Conservation (phyloP, 495 filamentous ascomycete genomes). For the Xylaria curta region DNA sequence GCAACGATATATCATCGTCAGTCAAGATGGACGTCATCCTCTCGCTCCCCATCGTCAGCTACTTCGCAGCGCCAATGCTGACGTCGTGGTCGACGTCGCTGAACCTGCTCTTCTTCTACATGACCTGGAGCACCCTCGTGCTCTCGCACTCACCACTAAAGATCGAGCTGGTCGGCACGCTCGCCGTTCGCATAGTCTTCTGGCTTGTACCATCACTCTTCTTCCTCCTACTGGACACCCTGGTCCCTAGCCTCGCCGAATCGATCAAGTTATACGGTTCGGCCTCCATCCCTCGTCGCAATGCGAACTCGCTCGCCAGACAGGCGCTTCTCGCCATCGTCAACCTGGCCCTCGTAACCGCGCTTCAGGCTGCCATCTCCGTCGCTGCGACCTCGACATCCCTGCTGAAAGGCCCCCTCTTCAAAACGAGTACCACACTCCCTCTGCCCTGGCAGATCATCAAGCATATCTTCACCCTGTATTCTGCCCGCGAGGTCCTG, state of each 20-base stretch:
- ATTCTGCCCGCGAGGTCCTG: slow-evolving; percentile 60
- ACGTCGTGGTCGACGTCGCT: slow-evolving; percentile 77
- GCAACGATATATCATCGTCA: neutral
- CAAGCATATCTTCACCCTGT: slow-evolving; percentile 68
- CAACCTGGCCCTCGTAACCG: slow-evolving; percentile 68
- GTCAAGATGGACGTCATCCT: slow-evolving; percentile 67
- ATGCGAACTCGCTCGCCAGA: slow-evolving; percentile 45
- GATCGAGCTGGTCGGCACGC: slow-evolving; percentile 75
- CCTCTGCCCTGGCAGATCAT: slow-evolving; percentile 60
- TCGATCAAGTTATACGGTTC: slow-evolving; percentile 73
- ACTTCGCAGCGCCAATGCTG: slow-evolving; percentile 59
- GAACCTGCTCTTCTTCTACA: slow-evolving; percentile 88
- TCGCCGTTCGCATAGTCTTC: slow-evolving; percentile 71
- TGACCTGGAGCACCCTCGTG: slow-evolving; percentile 86
- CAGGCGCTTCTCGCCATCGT: slow-evolving; percentile 62
- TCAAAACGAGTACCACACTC: slow-evolving; percentile 51
- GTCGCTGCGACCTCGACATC: slow-evolving; percentile 37
- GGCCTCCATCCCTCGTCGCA: slow-evolving; percentile 65
- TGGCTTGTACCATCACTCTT: slow-evolving; percentile 75
- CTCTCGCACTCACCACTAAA: slow-evolving; percentile 75
- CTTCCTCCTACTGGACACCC: slow-evolving; percentile 75
- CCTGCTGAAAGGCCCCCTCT: slow-evolving; percentile 44
- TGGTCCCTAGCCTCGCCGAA: slow-evolving; percentile 69
- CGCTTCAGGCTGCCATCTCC: slow-evolving; percentile 61
- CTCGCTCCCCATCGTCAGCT: slow-evolving; percentile 73